Conservation (phyloP, 2,329 filamentous ascomycete genomes). For the Hymenoscyphus occultus region DNA sequence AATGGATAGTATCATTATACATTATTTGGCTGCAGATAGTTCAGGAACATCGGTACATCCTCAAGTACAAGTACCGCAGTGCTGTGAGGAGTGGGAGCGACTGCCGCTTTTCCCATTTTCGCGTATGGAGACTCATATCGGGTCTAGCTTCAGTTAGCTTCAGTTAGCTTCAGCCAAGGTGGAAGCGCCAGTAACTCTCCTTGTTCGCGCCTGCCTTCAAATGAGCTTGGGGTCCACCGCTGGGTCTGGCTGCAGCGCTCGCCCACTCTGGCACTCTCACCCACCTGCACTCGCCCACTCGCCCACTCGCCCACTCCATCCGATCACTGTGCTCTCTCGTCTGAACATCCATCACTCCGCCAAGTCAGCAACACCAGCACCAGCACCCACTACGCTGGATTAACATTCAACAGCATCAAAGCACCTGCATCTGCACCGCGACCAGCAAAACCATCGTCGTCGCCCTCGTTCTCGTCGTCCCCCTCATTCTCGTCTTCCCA, state of each 20-base stretch:
- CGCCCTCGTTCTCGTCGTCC: conserved; percentile 8
- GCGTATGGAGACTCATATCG: too few relatives aligned
- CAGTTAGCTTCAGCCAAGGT: not conserved
- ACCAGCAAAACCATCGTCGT: conserved; percentile 7
- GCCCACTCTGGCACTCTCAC: not conserved
- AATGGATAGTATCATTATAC: not conserved
- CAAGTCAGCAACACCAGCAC: not conserved
- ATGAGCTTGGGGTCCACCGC: too few relatives aligned
- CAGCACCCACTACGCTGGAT: not conserved
- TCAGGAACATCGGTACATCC: not conserved
- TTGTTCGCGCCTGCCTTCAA: too few relatives aligned
- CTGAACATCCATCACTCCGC: not conserved
- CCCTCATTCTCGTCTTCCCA: conserved; percentile 4
- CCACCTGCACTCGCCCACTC: not conserved
- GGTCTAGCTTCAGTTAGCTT: not conserved
- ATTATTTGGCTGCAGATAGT: not conserved
- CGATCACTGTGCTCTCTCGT: conserved; percentile 1
- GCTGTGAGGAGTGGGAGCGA: not conserved
- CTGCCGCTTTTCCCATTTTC: not conserved
- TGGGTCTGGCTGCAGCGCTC: too few relatives aligned
- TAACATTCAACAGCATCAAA: not conserved
- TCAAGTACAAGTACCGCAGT: too few relatives aligned
- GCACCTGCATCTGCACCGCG: not conserved
- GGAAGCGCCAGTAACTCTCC: too few relatives aligned
- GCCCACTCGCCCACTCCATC: not conserved